Evolutionary conservation across 2,329 filamentous ascomycete genomes (phyloP), one percentile per base, ranked within the genome.

Genomic region (Phialophora macrospora): DNA sequence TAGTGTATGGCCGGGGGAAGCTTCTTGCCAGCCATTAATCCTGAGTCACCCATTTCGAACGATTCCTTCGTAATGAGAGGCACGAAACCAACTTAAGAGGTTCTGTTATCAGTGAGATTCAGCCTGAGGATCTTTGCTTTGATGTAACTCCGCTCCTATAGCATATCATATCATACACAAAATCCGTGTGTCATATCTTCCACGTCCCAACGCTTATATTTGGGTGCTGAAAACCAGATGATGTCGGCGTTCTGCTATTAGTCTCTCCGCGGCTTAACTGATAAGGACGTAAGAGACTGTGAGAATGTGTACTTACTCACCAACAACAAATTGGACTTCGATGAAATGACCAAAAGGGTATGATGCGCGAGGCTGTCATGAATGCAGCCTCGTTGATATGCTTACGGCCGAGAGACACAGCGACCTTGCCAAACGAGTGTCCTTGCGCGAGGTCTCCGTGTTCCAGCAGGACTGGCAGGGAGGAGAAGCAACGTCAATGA

Each of bases 1-100:
- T 74, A 79, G 68, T 60, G 65, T 48, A 20, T 20, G 17, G 22
- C 24, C 2, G 46, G 22, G 2, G n/a, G 28, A 28, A 8, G 4
- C 58, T 41, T 52, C 22, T 14, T 30, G 22, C 17, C 28, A 12
- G 28, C 7, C 9, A 32, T 1, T n/a, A 17, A 28, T 30, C 48
- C 58, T 22, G 46, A 9, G 11, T 14, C 22, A 14, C 58, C 58
- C 58, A 60, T 60, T 52, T 60, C 24, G 46, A 38, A 7, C 38
- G 22, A 14, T 26, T 17, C 14, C n/a, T 14, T n/a, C 12, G 4
- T 14, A 59, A 28, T 20, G 14, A 44, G 17, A 12, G 44, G 24
- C 14, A 22, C 1, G 44, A 22, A n/a, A 6, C 5, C 38, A 49
- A 8, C 9, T 32, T 24, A 30, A 6, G 41, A 44, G 38, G 7